phyloP scores from a whole-genome alignment of 116 monocot species.

The Papilionanthe hybrid region DNA sequence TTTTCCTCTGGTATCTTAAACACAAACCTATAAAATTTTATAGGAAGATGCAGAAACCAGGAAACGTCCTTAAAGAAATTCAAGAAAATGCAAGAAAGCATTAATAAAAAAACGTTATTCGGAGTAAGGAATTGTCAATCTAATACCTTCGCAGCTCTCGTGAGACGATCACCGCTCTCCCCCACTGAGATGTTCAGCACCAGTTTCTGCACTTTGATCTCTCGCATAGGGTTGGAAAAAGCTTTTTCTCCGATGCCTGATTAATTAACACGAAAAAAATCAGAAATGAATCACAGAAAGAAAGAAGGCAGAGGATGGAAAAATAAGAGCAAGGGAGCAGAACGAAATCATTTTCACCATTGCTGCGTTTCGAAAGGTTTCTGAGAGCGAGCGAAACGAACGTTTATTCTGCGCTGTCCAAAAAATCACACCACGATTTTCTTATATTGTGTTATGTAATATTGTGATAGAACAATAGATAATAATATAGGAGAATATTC shows the following conservation, averaged over 20 bases:
- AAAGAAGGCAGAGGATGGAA: not conserved
- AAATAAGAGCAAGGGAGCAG: not conserved
- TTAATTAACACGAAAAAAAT: not conserved
- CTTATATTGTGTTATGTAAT: too few relatives aligned
- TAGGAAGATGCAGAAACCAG: not conserved
- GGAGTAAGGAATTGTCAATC: not conserved
- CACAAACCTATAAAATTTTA: not conserved
- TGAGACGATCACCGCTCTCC: constrained; percentile 47
- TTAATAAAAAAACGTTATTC: not conserved
- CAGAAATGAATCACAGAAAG: not conserved
- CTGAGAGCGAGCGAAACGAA: not conserved
- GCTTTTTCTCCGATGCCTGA: constrained; percentile 50
- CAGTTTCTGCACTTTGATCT: constrained; percentile 49
- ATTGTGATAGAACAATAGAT: not conserved
- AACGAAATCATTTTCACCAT: not conserved
- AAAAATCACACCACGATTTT: not conserved
- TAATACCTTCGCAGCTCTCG: constrained; percentile 37
- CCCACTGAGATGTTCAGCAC: constrained; percentile 51
- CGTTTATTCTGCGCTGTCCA: not conserved
- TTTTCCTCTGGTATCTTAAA: constrained; percentile 41
- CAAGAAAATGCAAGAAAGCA: too few relatives aligned
- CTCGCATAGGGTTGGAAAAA: constrained; percentile 36
- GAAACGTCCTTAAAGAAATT: not conserved
- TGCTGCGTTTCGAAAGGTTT: not conserved
- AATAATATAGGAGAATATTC: too few relatives aligned